Evolutionary conservation across 257 asterid species (phyloP), one percentile per base, ranked within the genome.

Genomic region (Leptodermis oblonga): DNA sequence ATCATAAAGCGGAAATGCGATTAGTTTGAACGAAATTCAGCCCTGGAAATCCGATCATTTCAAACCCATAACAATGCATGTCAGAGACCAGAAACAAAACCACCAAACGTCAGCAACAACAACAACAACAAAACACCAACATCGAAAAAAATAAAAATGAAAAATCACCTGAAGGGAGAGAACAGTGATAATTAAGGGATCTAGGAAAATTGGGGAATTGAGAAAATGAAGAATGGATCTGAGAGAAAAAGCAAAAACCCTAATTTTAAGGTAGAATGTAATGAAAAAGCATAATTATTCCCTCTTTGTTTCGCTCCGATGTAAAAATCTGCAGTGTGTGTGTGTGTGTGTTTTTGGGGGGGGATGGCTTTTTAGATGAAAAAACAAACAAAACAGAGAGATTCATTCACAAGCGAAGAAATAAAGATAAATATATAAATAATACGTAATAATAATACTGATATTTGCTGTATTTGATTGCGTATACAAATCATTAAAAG

Each of bases 191-290:
- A 53, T 63, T 39, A 3, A 17, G 33, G 62, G 72, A 62, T 70
- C 73, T 64, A 64, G 22, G 39, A 48, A 61, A 45, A 20, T 22
- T 7, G 58, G 43, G 39, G 30, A 41, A 61, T 61, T 11, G 66
- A 9, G 11, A 18, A 37, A 15, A 25, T 17, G 39, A 22, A 12
- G 54, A 20, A 56, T 28, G 77, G 78, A 75, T 72, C 76, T 72
- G 68, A 72, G 15, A 65, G 82, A 65, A 67, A 70, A 70, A 18
- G 46, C 46, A 61, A 63, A 75, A 69, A 75, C 71, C 71, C 79
- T 65, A 75, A 65, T 23, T 64, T 45, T 9, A n/a, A 39, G 70
- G 37, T 39, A 23, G 33, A 39, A 42, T 30, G 62, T 31, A 53
- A 69, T 22, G 62, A 52, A 52, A 25, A 53, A n/a, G 62, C 18